These are phyloP conservation scores for Suillus ampliporus DNA, from an alignment of 768 basidiomycete genomes.

Conservation along the genomic window DNA sequence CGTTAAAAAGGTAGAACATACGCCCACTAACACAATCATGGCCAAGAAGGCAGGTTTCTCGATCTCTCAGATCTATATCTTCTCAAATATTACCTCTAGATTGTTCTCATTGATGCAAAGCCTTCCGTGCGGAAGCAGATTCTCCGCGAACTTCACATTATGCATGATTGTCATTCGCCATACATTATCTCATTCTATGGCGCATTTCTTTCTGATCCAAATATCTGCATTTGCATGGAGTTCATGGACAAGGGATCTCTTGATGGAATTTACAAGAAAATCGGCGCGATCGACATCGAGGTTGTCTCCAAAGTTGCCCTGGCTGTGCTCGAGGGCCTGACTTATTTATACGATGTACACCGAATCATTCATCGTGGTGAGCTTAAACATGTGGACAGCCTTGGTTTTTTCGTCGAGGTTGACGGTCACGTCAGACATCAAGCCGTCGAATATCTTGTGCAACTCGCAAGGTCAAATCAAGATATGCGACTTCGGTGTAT, in stretches of 20 bases:
- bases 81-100: slow-evolving; percentile 50
- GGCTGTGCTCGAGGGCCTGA: slow-evolving; percentile 92
- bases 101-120: slow-evolving; percentile 96
- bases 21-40: slow-evolving; percentile 91
- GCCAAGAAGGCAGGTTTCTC: slow-evolving; percentile 87
- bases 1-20: slow-evolving; percentile 94
- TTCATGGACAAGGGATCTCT: slow-evolving; percentile 93
- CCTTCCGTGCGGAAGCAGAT: slow-evolving; percentile 97
- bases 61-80: neutral
- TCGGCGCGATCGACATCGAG: slow-evolving; percentile 91
- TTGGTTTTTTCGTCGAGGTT: slow-evolving; percentile 22
- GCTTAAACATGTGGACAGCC: slow-evolving; percentile 30
- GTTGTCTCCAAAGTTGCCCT: slow-evolving; percentile 94
- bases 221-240: slow-evolving; percentile 99
- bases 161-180: slow-evolving; percentile 94
- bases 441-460: slow-evolving; percentile 96
- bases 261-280: slow-evolving; percentile 95
- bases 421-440: slow-evolving; percentile 74
- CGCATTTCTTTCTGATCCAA: slow-evolving; percentile 95
- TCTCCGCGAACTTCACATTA: slow-evolving; percentile 95
- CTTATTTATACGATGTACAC: slow-evolving; percentile 96
- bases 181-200: slow-evolving; percentile 98
- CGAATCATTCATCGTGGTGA: slow-evolving; percentile 98
- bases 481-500: slow-evolving; percentile 99
- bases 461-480: slow-evolving; percentile 97